Conservation (phyloP, 2,329 filamentous ascomycete genomes). For the Gremmenia infestans region DNA sequence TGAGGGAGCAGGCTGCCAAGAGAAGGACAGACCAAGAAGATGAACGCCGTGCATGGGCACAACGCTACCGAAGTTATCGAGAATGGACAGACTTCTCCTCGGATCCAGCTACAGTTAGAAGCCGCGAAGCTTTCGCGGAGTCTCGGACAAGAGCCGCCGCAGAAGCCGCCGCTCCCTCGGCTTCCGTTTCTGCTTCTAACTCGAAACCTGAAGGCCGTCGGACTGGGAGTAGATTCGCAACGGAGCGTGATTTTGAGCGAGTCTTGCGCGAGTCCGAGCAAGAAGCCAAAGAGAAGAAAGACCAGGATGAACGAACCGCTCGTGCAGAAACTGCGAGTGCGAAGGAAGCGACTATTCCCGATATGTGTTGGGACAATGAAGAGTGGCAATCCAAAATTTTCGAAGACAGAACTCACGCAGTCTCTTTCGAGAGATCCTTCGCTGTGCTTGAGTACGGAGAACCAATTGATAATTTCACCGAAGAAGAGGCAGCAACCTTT, state of each 20-base stretch:
- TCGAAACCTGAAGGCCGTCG: slow-evolving; percentile 50
- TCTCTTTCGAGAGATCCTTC: slow-evolving; percentile 62
- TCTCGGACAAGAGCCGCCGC: slow-evolving; percentile 24
- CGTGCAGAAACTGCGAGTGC: slow-evolving; percentile 69
- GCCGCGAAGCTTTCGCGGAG: slow-evolving; percentile 26
- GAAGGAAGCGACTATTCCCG: slow-evolving; percentile 70
- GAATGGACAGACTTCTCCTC: slow-evolving; percentile 27
- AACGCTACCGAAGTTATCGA: slow-evolving; percentile 25
- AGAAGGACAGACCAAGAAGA: slow-evolving; percentile 22
- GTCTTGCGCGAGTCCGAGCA: slow-evolving; percentile 67
- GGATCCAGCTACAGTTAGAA: slow-evolving; percentile 26
- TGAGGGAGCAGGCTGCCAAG: slow-evolving; percentile 9
- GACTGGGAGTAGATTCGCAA: slow-evolving; percentile 53
- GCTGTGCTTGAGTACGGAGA: slow-evolving; percentile 67
- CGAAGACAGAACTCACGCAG: slow-evolving; percentile 59
- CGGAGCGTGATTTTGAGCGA: slow-evolving; percentile 68
- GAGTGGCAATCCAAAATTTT: slow-evolving; percentile 56
- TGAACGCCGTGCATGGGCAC: slow-evolving; percentile 23
- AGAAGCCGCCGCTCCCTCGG: slow-evolving; percentile 20
- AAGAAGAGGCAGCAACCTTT: slow-evolving; percentile 65
- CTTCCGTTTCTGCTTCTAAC: slow-evolving; percentile 41
- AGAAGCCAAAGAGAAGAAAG: slow-evolving; percentile 65
- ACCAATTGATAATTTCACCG: slow-evolving; percentile 68
- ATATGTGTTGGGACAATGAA: slow-evolving; percentile 60
- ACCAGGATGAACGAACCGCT: slow-evolving; percentile 58